Conservation (phyloP, 148 eudicot genomes). For the Suaeda aralocaspica region DNA sequence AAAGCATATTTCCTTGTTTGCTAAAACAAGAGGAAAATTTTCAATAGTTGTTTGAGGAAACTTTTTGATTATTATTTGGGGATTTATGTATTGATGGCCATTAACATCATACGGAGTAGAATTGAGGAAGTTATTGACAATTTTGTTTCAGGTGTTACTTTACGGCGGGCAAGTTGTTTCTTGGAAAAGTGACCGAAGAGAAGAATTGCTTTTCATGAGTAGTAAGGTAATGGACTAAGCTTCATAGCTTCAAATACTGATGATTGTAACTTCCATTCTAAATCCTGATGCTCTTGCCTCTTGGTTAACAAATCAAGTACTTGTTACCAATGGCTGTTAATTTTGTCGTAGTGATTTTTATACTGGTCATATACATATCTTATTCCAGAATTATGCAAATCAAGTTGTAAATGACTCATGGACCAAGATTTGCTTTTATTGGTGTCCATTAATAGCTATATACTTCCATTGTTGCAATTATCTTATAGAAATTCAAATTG, state of each 20-base stretch:
- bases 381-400: background rate
- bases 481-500: too few relatives aligned
- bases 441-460: background rate
- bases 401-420: background rate
- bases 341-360: too few relatives aligned
- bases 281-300: too few relatives aligned
- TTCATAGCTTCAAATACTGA: too few relatives aligned
- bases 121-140: background rate
- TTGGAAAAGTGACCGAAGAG: constrained; percentile 76
- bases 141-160: constrained; percentile 51
- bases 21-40: background rate
- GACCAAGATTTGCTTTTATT: background rate
- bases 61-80: background rate
- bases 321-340: background rate
- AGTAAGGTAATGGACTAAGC: constrained; percentile 45
- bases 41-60: background rate
- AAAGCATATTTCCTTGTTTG: background rate
- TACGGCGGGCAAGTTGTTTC: constrained; percentile 72
- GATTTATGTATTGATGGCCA: background rate
- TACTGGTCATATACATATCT: background rate
- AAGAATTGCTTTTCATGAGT: constrained; percentile 70
- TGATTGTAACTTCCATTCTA: too few relatives aligned
- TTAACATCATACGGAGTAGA: background rate
- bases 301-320: background rate
- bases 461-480: too few relatives aligned